Conservation (phyloP, 305 asterid genomes). For the Fraxinus greggii region DNA sequence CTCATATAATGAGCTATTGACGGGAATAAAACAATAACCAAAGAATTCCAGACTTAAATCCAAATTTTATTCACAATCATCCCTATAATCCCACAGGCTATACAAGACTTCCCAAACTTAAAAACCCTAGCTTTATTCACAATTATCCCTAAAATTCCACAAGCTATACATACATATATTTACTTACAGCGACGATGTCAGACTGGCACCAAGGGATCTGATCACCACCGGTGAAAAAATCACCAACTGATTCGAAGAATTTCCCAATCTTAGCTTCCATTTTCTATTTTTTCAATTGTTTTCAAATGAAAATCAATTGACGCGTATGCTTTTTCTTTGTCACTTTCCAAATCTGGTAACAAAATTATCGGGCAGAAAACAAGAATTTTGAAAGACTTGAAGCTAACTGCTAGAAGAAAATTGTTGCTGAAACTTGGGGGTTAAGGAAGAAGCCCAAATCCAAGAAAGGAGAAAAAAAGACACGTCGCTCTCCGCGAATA, state of each 20-base stretch:
- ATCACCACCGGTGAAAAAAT: constrained; percentile 70
- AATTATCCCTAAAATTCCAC: not conserved
- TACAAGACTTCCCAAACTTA: not conserved
- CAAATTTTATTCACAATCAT: not conserved
- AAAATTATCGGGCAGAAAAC: not conserved
- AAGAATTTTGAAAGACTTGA: constrained; percentile 1
- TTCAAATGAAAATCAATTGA: not conserved
- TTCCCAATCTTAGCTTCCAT: constrained; percentile 70
- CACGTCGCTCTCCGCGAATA: not conserved
- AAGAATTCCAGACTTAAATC: not conserved
- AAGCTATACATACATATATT: not conserved
- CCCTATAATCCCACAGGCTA: not conserved
- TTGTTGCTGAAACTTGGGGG: constrained; percentile 8
- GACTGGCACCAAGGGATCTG: constrained; percentile 80
- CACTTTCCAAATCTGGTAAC: not conserved
- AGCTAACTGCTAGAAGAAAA: not conserved
- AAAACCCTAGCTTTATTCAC: constrained; percentile 25
- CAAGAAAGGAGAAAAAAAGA: not conserved
- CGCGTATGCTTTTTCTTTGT: not conserved
- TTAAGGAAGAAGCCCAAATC: not conserved
- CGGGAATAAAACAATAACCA: constrained; percentile 5
- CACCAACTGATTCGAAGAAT: constrained; percentile 61
- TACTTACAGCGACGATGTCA: constrained; percentile 62
- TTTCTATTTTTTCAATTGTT: not conserved
- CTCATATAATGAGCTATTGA: constrained; percentile 14